Conservation (phyloP, 768 basidiomycete species). For the Phylloporus sp. region DNA sequence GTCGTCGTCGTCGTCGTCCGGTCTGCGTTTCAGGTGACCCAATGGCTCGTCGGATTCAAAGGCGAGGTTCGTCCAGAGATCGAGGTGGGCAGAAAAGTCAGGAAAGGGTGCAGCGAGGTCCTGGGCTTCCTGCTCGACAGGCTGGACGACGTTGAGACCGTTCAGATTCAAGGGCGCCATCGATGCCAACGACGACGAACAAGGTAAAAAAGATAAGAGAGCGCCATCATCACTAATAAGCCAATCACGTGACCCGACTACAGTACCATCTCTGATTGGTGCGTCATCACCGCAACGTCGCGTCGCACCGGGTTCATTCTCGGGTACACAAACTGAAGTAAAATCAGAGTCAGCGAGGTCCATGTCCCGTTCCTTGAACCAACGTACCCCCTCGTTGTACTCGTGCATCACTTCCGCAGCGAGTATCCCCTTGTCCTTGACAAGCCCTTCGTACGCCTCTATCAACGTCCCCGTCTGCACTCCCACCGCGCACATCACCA, state of each 20-base stretch:
- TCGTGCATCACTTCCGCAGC: conserved; percentile 79
- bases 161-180: conserved; percentile 67
- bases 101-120: conserved; percentile 62
- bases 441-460: conserved; percentile 48
- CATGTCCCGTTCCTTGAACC: neutral
- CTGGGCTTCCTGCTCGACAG: conserved; percentile 41
- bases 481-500: conserved; percentile 64
- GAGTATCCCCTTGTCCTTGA: conserved; percentile 74
- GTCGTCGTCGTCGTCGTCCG: conserved; percentile 38
- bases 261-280: conserved; percentile 63
- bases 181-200: neutral
- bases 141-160: conserved; percentile 76
- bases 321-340: conserved; percentile 76
- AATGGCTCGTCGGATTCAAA: conserved; percentile 74
- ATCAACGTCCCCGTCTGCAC: conserved; percentile 47
- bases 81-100: conserved; percentile 72
- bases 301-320: conserved; percentile 67
- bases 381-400: conserved; percentile 70
- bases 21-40: conserved; percentile 33
- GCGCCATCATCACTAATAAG: conserved; percentile 3
- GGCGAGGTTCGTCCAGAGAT: conserved; percentile 77
- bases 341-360: neutral
- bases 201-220: conserved; percentile 6
- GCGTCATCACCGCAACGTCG: conserved; percentile 82
- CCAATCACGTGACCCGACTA: conserved; percentile 11